Percentiles rank a stretch among this genome's conserved stretches.
phyloP scores from a whole-genome alignment of 371 early-diverging fungal species.

The Mortierella sp. region DNA sequence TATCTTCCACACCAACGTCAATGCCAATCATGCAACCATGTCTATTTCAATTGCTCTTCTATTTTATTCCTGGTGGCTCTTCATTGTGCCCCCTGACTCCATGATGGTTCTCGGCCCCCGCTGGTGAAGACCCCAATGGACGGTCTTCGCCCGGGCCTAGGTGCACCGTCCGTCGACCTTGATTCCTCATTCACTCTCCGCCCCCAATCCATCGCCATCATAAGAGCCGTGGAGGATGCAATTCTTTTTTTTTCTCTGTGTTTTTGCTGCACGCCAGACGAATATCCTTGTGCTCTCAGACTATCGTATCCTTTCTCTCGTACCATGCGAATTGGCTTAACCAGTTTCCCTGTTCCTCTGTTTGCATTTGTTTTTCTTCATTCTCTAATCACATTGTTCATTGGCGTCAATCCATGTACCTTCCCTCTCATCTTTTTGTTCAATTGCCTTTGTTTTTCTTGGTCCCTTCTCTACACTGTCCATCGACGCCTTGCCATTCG shows the following conservation, averaged over 20 bases:
- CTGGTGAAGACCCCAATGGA: not conserved
- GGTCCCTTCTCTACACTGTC: not conserved
- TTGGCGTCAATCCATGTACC: too few relatives aligned
- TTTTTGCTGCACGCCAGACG: not conserved
- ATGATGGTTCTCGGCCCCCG: not conserved
- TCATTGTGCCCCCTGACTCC: too few relatives aligned
- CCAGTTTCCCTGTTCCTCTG: too few relatives aligned
- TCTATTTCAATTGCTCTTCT: not conserved
- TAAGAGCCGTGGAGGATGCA: not conserved
- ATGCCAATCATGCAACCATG: not conserved
- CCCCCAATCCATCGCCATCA: slow-evolving; percentile 1
- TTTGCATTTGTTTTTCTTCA: not conserved
- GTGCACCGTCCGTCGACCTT: slow-evolving; percentile 1
- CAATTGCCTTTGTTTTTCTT: not conserved
- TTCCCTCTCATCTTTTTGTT: not conserved
- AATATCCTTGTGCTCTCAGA: not conserved
- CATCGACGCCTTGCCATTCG: not conserved
- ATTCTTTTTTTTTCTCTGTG: not conserved
- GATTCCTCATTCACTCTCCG: slow-evolving; percentile 1
- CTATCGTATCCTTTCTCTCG: not conserved
- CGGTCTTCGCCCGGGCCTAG: slow-evolving; percentile 4
- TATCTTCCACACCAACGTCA: too few relatives aligned
- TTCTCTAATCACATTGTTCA: not conserved
- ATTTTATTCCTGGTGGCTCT: too few relatives aligned
- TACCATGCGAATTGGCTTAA: not conserved